Evolutionary conservation across 495 filamentous ascomycete genomes (phyloP).

Genomic region (Glonium stellatum): DNA sequence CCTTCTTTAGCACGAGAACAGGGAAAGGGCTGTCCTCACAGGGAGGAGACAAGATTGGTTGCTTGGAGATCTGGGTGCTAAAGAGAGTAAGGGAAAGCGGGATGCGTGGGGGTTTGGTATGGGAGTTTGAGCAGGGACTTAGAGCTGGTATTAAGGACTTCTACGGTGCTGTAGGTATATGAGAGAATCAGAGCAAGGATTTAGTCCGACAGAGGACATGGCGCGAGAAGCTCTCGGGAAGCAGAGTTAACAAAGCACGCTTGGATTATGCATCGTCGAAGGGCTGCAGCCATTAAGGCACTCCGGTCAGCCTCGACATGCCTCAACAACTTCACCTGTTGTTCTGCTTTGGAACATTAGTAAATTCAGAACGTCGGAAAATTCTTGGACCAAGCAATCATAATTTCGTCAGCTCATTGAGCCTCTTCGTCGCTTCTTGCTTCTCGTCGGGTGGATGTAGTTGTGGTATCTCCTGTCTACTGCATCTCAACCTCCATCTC

Average conservation of each 20-base stretch:
- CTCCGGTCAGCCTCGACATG: no score
- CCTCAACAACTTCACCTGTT: no score
- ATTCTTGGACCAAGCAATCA: neutral
- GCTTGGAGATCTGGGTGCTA: constrained; percentile 46
- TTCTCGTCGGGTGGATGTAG: neutral
- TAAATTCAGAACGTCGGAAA: no score
- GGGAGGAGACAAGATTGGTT: constrained; percentile 47
- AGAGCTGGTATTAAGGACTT: constrained; percentile 42
- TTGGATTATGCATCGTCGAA: no score
- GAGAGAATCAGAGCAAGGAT: neutral
- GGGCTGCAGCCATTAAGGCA: no score
- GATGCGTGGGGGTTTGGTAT: constrained; percentile 37
- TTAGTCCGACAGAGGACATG: no score
- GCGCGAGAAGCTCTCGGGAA: no score
- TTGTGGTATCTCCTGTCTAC: constrained; percentile 1
- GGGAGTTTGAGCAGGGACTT: constrained; percentile 51
- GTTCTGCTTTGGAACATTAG: no score
- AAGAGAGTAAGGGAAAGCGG: constrained; percentile 47
- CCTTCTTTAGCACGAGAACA: constrained; percentile 40
- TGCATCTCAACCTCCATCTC: constrained; percentile 30
- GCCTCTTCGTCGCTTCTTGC: neutral
- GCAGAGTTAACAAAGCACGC: no score
- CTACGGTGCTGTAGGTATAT: constrained; percentile 32
- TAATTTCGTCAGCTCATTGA: neutral
- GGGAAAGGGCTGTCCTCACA: constrained; percentile 15